Evolutionary conservation across 2,329 filamentous ascomycete species (phyloP), one percentile per base, ranked within the genome.

Genomic region (Aquanectria penicillioides): DNA sequence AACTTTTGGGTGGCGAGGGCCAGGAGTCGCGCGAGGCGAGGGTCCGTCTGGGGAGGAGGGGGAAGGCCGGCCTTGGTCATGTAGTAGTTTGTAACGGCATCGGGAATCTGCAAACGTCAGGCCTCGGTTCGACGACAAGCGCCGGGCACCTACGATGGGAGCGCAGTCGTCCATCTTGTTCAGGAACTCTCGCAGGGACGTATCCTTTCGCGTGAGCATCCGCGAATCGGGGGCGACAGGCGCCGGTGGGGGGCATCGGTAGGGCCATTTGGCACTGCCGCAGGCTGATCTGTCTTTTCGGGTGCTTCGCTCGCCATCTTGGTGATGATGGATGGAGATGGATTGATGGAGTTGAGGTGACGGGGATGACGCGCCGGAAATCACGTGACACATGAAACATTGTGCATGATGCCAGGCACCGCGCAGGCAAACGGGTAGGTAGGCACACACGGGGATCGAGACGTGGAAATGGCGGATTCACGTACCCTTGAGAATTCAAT

Each of bases 1-100:
- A 99, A 99, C 75, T 99, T 99, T 74, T 99, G 95, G 0, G 95
- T 97, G n/a, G 95, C 95, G 8, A 99, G 90, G 3, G 95, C 94
- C 37, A 99, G 90, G 3, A 99, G 90, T 43, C 94, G 93, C 18
- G 94, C 93, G 23, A 99, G 90, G 57, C 94, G 92, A 17, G 90
- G 90, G 70, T 97, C 93, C 49, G 93, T 97, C 69, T 95, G 90
- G 0, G 93, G 94, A 34, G 94, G 93, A 2, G 94, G 94, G 28
- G 95, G 94, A 4, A 99, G 91, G 50, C 95, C 95, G 65, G 94
- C 93, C 69, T 96, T 91, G 31, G 94, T 97, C 80, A 99, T 91
- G 80, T 99, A 99, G 83, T 98, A 97, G 75, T 97, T 90, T 63
- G 94, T 98, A 18, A 99, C 95, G 17, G 95, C 95, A 73, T 99